Evolutionary conservation across 352 stramenopile species (phyloP), one percentile per base, ranked within the genome.

Genomic region (Globisporangium solare): DNA sequence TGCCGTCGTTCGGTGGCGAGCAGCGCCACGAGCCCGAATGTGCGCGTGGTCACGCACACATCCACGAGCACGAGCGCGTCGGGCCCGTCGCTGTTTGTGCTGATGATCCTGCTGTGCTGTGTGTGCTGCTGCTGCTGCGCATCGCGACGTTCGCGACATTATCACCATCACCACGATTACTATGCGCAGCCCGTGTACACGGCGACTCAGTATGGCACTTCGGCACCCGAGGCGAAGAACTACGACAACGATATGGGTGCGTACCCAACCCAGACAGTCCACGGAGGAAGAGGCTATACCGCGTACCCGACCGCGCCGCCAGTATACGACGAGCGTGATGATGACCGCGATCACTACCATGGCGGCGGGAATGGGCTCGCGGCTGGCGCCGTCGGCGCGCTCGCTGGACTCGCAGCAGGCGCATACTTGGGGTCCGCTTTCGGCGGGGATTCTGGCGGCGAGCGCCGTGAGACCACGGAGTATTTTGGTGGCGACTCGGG

Each of bases 91-190:
- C 67, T 67, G 41, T 67, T 86, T 48, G 63, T 77, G 31, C 42
- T 65, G 18, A 37, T 80, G 31, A 58, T 89, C 54, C 53, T 85
- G 22, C 48, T 80, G 3, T 86, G 71, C 40, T 79, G 72, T 50
- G 43, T 74, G 17, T 89, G 76, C 60, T 89, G 78, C 58, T 83
- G 74, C 61, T 81, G 75, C 40, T 47, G 70, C 21, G 64, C 67
- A 14, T 48, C 57, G 21, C 51, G 35, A 62, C 7, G 27, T 50
- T 12, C 46, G 63, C 60, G 56, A 71, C 64, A 60, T 5, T 70
- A 66, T 6, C 58, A 61, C 17, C 61, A 61, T 14, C 61, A 66
- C 21, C 56, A 56, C 53, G 61, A 74, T 24, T 61, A 63, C 18
- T 76, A 84, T 52, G 61, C 59, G 6, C 67, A 80, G 47, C 62